Evolutionary conservation across 139 green algal genomes (phyloP), one percentile per base, ranked within the genome.

Genomic region (Chlorella sp.): DNA sequence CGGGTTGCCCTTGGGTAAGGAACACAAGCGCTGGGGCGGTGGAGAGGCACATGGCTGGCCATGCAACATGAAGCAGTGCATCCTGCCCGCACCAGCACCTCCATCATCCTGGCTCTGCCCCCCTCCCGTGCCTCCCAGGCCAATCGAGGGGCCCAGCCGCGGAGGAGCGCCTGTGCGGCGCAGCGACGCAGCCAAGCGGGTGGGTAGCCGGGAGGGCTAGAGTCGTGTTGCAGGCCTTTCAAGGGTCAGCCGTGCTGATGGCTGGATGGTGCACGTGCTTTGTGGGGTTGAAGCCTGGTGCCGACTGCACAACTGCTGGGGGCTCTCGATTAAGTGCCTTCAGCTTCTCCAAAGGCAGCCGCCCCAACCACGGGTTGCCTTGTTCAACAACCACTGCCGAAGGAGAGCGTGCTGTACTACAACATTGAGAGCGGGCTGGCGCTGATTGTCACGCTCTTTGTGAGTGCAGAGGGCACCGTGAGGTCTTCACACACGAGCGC

Each of bases 381-480:
- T n/a, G n/a, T n/a, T n/a, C n/a, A n/a, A n/a, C n/a, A n/a, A n/a
- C n/a, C n/a, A n/a, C n/a, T n/a, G n/a, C n/a, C 26, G 38, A 67
- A 72, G 51, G 81, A 90, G 67, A 41, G 38, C 20, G 79, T 92
- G 70, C 80, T 62, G 51, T 94, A 94, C 73, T 84, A 92, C 85
- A 83, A 81, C 44, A 77, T 94, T 13, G 91, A 94, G 81, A 72
- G 83, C 19, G 87, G 80, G 8, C 79, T 88, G 48, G 88, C 89
- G 24, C 86, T 94, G 14, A 60, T 54, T 2, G 82, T 88, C 32
- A 91, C 90, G 19, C 89, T 92, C 14, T 75, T 85, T 69, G 51
- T 60, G 51, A 60, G 51, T 60, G 51, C 51, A 20, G 51, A 3
- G 13, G n/a, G n/a, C n/a, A n/a, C n/a, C n/a, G n/a, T n/a, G n/a